Base-by-base conservation (phyloP, 2,329 filamentous ascomycete genomes). In the Teratosphaeria epicoccoides region DNA sequence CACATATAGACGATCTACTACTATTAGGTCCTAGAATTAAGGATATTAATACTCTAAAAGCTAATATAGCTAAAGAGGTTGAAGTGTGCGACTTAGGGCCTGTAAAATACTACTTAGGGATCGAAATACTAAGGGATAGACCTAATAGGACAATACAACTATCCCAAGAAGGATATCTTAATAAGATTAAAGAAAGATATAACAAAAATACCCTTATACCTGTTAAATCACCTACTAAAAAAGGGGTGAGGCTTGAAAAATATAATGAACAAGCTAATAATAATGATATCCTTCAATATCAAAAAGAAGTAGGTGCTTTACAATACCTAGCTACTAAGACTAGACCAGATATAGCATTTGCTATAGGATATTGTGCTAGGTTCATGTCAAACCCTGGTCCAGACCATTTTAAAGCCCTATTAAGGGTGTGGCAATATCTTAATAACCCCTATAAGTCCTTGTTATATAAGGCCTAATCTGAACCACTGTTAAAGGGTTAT, bases 1-100 rank as follows among this genome's bases (percentile, higher is more conserved):
- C n/a, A n/a, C n/a, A 50, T 37, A 37, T 50, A 7, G 48, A 50
- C 23, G 48, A 50, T 26, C 9, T 50, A 12, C 33, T 9, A 22
- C 7, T 50, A 12, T 7, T 48, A 9, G 28, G 47, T 9, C 28
- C 17, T 9, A 22, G 22, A 14, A 11, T 24, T 24, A 28, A 10
- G 9, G 47, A 49, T 10, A 49, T 47, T 10, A 29, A 37, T 12
- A 28, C 49, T 12, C 7, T 47, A 11, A 47, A 47, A 25, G 7
- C 9, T 10, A 11, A 9, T 10, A 29, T 49, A 7, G 24, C 9
- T 7, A n/a, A 11, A 7, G 10, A 22, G 10, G 49, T 48, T 28
- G n/a, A 47, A 11, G 47, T 49, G 47, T 49, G 7, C 7, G 47
- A 49, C 12, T 23, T 49, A 7, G 47, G 47, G 20, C 10, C 9